Percentiles rank a stretch among this genome's conserved stretches.
These are phyloP conservation scores for Leptographium radiaticola DNA, from an alignment of 2,329 filamentous ascomycete species.

Conservation along the genomic window DNA sequence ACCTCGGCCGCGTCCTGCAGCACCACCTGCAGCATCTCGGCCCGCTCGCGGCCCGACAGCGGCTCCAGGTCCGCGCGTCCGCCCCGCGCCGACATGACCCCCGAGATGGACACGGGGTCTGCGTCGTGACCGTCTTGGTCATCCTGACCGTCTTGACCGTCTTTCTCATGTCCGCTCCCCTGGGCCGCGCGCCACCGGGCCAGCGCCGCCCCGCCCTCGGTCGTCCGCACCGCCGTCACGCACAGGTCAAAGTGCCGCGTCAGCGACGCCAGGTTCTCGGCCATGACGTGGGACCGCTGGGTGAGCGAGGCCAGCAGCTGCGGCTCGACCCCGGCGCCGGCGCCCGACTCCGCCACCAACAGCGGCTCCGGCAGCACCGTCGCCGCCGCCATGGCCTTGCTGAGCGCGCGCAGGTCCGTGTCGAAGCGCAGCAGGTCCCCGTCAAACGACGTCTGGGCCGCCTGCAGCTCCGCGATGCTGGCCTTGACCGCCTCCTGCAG, in stretches of 20 bases:
- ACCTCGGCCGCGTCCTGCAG: constrained; percentile 56
- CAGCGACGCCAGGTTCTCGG: constrained; percentile 63
- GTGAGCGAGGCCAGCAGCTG: constrained; percentile 51
- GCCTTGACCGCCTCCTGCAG: constrained; percentile 55
- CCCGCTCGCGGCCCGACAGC: constrained; percentile 61
- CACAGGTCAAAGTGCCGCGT: constrained; percentile 88
- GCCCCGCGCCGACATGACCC: constrained; percentile 38
- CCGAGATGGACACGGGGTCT: constrained; percentile 47
- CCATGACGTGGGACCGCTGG: constrained; percentile 68
- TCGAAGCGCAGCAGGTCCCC: constrained; percentile 65
- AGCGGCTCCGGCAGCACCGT: constrained; percentile 18
- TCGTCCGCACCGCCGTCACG: constrained; percentile 80
- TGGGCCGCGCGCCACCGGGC: constrained; percentile 52
- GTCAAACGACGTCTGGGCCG: constrained; percentile 60
- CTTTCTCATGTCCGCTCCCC: constrained; percentile 31
- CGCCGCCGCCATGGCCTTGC: constrained; percentile 37
- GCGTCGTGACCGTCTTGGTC: constrained; percentile 20
- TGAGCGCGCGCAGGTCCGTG: constrained; percentile 54
- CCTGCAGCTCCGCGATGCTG: constrained; percentile 58
- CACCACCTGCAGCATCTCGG: constrained; percentile 74
- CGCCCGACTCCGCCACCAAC: background rate
- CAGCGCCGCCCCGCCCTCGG: constrained; percentile 63
- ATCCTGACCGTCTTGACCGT: background rate
- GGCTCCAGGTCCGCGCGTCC: constrained; percentile 40
- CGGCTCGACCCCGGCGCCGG: constrained; percentile 21